Base-by-base conservation (phyloP, 2,329 filamentous ascomycete genomes). In the Raffaelea albimanens region DNA sequence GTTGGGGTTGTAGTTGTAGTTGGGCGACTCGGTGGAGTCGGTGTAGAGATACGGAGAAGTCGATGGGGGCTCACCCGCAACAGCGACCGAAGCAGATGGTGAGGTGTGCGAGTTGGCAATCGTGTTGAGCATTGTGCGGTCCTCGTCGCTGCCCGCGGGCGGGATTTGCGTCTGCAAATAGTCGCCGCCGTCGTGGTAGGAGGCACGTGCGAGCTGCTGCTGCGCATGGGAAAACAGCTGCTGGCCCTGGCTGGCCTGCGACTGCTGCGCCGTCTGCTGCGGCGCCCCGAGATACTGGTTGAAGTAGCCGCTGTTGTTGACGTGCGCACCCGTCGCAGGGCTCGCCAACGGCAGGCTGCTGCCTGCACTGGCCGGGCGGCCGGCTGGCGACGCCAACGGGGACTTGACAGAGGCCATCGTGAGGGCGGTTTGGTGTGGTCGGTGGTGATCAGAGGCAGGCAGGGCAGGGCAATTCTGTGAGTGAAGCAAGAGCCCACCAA, bases 51-150 rank as follows among this genome's bases (percentile, higher is more conserved):
- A 58, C 18, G 41, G 14, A 7, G 13, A 9, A 39, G 10, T 16
- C 14, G 16, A 7, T 19, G 20, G 19, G 16, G n/a, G 25, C 49
- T 54, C 16, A 53, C 42, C 23, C 42, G 36, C 42, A 57, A 53
- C 39, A 52, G 49, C 43, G 40, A 48, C 52, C 40, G 57, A 57
- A 50, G 54, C 55, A 22, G 54, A 51, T 19, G 58, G 55, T 22
- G 61, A 58, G 23, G 59, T 51, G 40, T 63, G 60, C 5, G 64
- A 53, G 53, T 68, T 67, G 39, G 63, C 60, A 19, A 63, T 44
- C 2, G 66, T 66, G 50, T 67, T 67, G 46, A 61, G 59, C 34
- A 62, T 40, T 3, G 64, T 64, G 45, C 63, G 59, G 46, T 63
- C 56, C 51, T 66, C 60, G 5, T 61, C 46, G 47, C 25, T 20